Conservation (phyloP, 2,329 filamentous ascomycete genomes). For the Ascosphaera acerosa region DNA sequence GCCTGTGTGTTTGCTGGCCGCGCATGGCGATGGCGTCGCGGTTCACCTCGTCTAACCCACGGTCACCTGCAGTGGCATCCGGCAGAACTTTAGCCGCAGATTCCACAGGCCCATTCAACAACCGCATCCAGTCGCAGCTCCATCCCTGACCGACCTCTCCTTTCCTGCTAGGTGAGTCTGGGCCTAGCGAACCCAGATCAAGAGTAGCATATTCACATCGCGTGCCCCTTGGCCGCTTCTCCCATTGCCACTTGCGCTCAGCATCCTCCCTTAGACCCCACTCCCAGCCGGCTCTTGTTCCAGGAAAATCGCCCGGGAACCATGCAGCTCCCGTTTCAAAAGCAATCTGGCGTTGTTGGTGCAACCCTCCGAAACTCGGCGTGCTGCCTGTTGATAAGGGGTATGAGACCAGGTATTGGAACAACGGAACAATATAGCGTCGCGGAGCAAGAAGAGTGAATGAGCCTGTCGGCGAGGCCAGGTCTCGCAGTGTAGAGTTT, state of each 20-base stretch:
- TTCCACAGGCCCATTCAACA: constrained; percentile 24
- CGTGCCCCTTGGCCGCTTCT: constrained; percentile 56
- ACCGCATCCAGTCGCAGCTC: constrained; percentile 55
- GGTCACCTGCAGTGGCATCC: no score
- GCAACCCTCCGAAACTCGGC: constrained; percentile 55
- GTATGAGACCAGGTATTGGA: constrained; percentile 66
- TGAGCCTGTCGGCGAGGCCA: constrained; percentile 25
- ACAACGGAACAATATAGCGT: constrained; percentile 66
- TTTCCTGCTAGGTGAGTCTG: constrained; percentile 26
- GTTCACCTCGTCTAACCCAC: not conserved
- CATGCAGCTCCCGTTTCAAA: constrained; percentile 58
- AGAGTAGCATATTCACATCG: constrained; percentile 49
- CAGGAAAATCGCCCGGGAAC: constrained; percentile 69
- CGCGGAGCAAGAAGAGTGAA: constrained; percentile 78
- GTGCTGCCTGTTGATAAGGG: constrained; percentile 58
- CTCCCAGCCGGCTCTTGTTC: constrained; percentile 47
- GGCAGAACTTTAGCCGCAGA: constrained; percentile 2
- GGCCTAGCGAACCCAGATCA: constrained; percentile 33
- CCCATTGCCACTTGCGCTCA: constrained; percentile 39
- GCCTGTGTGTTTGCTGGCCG: not conserved
- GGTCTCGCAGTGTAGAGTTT: no score
- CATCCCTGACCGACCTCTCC: constrained; percentile 67
- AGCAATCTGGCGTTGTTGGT: constrained; percentile 52
- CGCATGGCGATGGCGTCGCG: not conserved
- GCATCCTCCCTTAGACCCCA: constrained; percentile 49